phyloP scores from a whole-genome alignment of 495 filamentous ascomycete species.

The Neurospora sp. region DNA sequence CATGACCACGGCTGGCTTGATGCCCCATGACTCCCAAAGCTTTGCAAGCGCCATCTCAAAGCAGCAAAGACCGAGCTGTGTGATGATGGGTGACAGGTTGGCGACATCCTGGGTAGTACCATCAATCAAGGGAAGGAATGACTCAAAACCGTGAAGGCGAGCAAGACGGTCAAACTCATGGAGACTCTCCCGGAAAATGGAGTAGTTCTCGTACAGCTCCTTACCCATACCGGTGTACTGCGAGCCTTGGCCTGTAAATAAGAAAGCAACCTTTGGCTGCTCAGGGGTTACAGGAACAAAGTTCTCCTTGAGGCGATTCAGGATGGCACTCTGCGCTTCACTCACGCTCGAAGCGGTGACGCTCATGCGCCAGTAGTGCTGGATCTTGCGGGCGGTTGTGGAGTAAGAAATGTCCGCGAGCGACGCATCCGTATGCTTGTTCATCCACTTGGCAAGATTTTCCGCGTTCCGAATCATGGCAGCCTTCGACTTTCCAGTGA shows the following conservation, averaged over 20 bases:
- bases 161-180: slow-evolving; percentile 60
- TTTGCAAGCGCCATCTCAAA: slow-evolving; percentile 80
- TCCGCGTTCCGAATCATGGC: slow-evolving; percentile 44
- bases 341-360: slow-evolving; percentile 44
- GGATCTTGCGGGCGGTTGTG: slow-evolving; percentile 75
- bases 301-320: slow-evolving; percentile 33
- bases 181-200: slow-evolving; percentile 60
- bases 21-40: slow-evolving; percentile 71
- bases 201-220: slow-evolving; percentile 54
- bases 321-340: slow-evolving; percentile 32
- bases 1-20: slow-evolving; percentile 64
- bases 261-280: slow-evolving; percentile 49
- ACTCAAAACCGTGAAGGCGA: slow-evolving; percentile 58
- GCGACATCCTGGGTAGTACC: slow-evolving; percentile 47
- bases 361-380: slow-evolving; percentile 63
- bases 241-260: slow-evolving; percentile 64
- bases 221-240: slow-evolving; percentile 60
- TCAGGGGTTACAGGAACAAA: slow-evolving; percentile 36
- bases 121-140: slow-evolving; percentile 57
- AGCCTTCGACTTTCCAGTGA: slow-evolving; percentile 50
- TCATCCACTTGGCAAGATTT: slow-evolving; percentile 42
- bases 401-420: slow-evolving; percentile 62
- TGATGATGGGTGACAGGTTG: slow-evolving; percentile 59
- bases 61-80: slow-evolving; percentile 67
- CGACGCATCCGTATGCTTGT: slow-evolving; percentile 38